These are phyloP conservation scores for Podila clonocystis DNA, from an alignment of 192 early-diverging fungal species.

Conservation along the genomic window DNA sequence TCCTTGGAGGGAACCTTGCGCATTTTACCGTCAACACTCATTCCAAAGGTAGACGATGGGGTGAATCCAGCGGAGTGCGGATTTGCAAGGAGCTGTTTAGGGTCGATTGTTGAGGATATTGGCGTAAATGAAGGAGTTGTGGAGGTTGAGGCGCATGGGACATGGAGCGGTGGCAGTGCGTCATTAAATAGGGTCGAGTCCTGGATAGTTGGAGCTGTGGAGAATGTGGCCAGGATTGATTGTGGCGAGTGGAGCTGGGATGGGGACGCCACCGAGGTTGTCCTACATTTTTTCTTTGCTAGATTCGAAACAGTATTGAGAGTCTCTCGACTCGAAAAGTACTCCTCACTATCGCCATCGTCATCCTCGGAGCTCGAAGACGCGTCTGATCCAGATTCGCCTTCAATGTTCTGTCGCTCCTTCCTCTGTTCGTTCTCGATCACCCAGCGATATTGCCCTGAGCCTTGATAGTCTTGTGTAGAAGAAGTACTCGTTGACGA, in stretches of 20 bases:
- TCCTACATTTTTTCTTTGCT: neutral
- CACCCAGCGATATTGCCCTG: neutral
- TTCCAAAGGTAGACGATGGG: constrained; percentile 12
- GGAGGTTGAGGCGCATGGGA: neutral
- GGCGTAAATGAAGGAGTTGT: neutral
- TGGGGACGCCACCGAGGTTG: constrained; percentile 14
- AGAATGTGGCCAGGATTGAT: constrained; percentile 42
- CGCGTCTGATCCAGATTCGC: neutral
- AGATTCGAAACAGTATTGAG: neutral
- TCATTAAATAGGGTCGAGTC: constrained; percentile 6
- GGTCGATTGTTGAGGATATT: neutral
- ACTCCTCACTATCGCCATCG: constrained; percentile 22
- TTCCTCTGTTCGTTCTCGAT: neutral
- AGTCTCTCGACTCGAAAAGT: constrained; percentile 27
- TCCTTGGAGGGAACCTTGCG: constrained; percentile 34
- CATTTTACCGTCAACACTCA: constrained; percentile 33
- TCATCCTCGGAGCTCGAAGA: neutral
- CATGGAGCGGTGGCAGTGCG: neutral
- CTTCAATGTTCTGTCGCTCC: neutral
- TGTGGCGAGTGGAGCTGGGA: constrained; percentile 8
- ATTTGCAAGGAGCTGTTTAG: neutral
- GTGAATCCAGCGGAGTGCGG: neutral
- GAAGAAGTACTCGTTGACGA: neutral
- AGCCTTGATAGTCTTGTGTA: neutral
- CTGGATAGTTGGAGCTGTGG: constrained; percentile 18